Evolutionary conservation across 345 rosid genomes (phyloP).

Genomic region (Boechera divaricarpa): DNA sequence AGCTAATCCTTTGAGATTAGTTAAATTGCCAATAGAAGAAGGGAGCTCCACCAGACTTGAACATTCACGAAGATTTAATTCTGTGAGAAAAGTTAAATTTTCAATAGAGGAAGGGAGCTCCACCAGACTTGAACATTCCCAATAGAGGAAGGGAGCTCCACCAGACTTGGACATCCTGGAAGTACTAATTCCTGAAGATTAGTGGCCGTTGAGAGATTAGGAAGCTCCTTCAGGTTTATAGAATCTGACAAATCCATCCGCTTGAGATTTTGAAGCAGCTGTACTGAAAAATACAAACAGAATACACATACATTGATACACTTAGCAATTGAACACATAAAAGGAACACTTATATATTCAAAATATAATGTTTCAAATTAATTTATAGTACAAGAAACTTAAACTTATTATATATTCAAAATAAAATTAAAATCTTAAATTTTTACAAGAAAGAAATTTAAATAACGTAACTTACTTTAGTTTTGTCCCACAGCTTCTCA

Average conservation of each 20-base stretch:
- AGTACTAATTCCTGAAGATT: rapidly evolving
- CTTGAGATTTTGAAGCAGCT: neutral
- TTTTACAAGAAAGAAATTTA: neutral
- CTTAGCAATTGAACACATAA: too few relatives aligned
- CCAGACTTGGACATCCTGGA: too few relatives aligned
- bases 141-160: too few relatives aligned
- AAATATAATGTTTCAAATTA: too few relatives aligned
- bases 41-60: neutral
- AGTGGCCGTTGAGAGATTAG: neutral
- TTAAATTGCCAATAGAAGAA: neutral
- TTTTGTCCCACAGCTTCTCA: constrained; percentile 33
- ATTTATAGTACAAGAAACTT: too few relatives aligned
- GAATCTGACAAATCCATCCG: neutral
- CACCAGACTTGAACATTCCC: too few relatives aligned
- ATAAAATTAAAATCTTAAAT: too few relatives aligned
- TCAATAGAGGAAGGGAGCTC: too few relatives aligned
- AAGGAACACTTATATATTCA: too few relatives aligned
- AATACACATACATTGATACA: neutral
- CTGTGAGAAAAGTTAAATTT: too few relatives aligned
- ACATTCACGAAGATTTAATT: neutral
- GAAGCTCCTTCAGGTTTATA: neutral
- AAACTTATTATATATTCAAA: neutral
- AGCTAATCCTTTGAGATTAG: neutral
- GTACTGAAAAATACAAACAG: neutral
- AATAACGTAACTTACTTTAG: neutral